Conservation (phyloP, 176 grass and related monocot genomes). For the Alopecurus myosuroides region DNA sequence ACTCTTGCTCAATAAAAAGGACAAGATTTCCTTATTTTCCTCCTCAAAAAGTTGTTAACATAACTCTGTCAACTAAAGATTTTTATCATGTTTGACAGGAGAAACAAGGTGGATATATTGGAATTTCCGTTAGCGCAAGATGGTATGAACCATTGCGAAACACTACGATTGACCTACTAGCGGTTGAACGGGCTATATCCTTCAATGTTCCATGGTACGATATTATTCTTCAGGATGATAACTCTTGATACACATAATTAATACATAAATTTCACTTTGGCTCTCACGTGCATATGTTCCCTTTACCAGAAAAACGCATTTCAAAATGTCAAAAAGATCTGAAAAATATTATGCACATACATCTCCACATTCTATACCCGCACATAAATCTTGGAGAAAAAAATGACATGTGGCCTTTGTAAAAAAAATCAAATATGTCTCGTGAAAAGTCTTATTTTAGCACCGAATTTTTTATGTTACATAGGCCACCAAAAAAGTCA, state of each 20-base stretch:
- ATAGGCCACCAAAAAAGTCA: too few relatives aligned
- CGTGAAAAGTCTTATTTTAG: too few relatives aligned
- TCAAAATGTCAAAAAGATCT: too few relatives aligned
- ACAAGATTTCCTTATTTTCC: background rate
- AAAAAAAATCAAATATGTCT: too few relatives aligned
- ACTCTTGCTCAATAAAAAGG: background rate
- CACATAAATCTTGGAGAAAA: too few relatives aligned
- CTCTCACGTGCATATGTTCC: too few relatives aligned
- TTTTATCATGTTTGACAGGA: background rate
- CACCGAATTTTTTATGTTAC: too few relatives aligned
- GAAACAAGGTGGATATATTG: slow-evolving; percentile 46
- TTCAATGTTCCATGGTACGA: slow-evolving; percentile 35
- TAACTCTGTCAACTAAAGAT: background rate
- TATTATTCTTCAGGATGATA: background rate
- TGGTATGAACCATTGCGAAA: slow-evolving; percentile 44
- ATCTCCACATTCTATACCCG: too few relatives aligned
- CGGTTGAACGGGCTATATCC: slow-evolving; percentile 17
- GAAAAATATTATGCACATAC: too few relatives aligned
- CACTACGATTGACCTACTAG: slow-evolving; percentile 19
- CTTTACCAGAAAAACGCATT: too few relatives aligned
- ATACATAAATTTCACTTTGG: too few relatives aligned
- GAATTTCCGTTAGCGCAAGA: slow-evolving; percentile 23
- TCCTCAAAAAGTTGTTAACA: background rate
- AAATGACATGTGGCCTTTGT: too few relatives aligned
- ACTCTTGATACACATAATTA: background rate